Evolutionary conservation across 2,329 filamentous ascomycete species (phyloP), one percentile per base, ranked within the genome.

Genomic region (Tetracladium maxilliforme): DNA sequence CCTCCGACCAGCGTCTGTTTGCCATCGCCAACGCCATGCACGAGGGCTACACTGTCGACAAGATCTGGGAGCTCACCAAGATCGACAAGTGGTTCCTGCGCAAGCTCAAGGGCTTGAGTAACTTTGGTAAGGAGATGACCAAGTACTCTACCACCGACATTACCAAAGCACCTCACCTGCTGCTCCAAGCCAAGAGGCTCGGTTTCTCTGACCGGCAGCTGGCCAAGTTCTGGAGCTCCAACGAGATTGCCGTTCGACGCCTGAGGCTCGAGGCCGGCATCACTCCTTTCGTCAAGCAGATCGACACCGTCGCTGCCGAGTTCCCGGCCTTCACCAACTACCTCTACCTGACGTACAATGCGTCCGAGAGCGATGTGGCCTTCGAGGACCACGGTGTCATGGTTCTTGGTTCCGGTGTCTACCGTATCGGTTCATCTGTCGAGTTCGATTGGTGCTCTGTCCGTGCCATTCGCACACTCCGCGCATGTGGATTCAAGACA

Each of bases 391-490:
- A 87, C 33, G 90, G 90, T 43, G 70, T 94, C 32, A 94, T 95
- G 84, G 87, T 98, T 7, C 64, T 95, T 16, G 87, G 87, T 10
- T 94, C 86, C 16, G 87, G 87, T 51, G 86, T 94, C 7, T 95
- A 95, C 61, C 73, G 90, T 32, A 98, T 98, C 36, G 90, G 90
- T 37, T 94, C 86, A 0, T 94, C 87, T 0, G 90, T 98, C 30
- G 90, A 98, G 48, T 98, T 98, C 50, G 90, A 98, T 52, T 98
- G 90, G 90, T 95, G 90, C 51, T 93, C 90, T 5, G 90, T 98
- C 15, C 68, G 87, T 31, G 83, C 90, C 6, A 92, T 95, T 33
- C 75, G 87, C 34, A 95, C 90, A 3, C 66, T 98, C 6, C 72
- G 90, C 25, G 70, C 81, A 36, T 69, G 75, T 31, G 80, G 80